Base-by-base conservation (phyloP, 2,329 filamentous ascomycete species). In the Meredithiella fracta region DNA sequence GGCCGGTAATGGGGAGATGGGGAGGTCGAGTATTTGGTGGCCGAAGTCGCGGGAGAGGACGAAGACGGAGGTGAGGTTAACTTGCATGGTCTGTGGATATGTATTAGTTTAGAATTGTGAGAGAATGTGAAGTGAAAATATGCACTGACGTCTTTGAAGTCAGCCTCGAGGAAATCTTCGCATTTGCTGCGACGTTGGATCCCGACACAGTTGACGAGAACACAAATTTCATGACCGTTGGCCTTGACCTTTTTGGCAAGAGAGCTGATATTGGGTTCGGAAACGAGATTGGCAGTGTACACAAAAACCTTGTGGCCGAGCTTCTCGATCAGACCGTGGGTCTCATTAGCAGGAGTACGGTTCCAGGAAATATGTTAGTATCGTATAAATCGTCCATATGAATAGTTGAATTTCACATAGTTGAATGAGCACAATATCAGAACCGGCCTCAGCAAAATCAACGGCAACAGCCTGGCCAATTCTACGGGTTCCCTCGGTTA, bases 1-100 rank as follows among this genome's bases (percentile, higher is more conserved):
- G 76, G 53, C 76, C 75, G 3, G 73, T 75, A 26, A 69, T 62
- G 7, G 68, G 62, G 71, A 72, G 0, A 70, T 68, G 4, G 68
- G 64, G 14, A 82, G 77, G 1, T 68, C 65, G 26, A 92, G 79
- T 79, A 92, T 88, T 70, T 90, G 84, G 14, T 82, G 80, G 60
- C 86, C 86, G 15, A 87, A 76, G 66, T 90, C 86, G 59, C 87
- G 81, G 69, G 80, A 78, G 56, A 94, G 74, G 0, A 80, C 79
- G 70, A 94, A 95, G 55, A 92, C 86, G 47, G 84, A 76, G 64
- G 78, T 85, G 49, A 94, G 79, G 70, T 96, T 96, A 52, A 94
- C 84, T 72, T 94, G 86, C 44, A 95, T 72, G 29, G 95, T 85
- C 75, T 76, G 20, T 34, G 22, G 6, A 37, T 15, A 31, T 51